A percentile compares a stretch with the other conserved stretches of the same genome.
Conservation (phyloP, 2,329 filamentous ascomycete species). For the Paraphoma sp. region DNA sequence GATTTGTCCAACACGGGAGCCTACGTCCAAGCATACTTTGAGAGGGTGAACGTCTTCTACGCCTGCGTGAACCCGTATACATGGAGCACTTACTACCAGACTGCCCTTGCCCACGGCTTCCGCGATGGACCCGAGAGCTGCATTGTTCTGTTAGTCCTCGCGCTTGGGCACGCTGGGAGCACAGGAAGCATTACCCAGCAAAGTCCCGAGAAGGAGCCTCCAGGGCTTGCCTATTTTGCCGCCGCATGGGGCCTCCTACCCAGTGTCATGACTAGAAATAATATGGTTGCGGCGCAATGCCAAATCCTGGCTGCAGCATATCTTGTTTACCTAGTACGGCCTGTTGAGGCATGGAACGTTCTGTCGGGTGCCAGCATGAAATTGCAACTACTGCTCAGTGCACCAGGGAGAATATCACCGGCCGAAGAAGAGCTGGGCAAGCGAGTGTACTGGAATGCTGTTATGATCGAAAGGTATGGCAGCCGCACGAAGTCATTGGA, state of each 20-base stretch:
- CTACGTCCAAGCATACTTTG: conserved; percentile 82
- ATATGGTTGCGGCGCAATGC: conserved; percentile 78
- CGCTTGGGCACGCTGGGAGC: conserved; percentile 77
- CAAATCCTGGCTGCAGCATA: conserved; percentile 83
- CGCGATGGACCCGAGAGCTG: conserved; percentile 82
- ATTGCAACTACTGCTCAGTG: conserved; percentile 77
- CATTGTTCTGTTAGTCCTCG: conserved; percentile 78
- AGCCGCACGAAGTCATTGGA: background rate
- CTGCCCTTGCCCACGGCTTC: conserved; percentile 76
- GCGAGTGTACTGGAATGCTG: conserved; percentile 83
- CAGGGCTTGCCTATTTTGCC: conserved; percentile 79
- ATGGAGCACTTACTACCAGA: conserved; percentile 78
- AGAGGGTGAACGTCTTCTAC: conserved; percentile 83
- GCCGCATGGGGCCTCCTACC: conserved; percentile 81
- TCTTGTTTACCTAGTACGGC: conserved; percentile 80
- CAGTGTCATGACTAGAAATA: conserved; percentile 80
- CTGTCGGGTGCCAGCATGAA: conserved; percentile 83
- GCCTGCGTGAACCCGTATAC: conserved; percentile 84
- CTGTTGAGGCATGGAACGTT: conserved; percentile 82
- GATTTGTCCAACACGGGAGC: conserved; percentile 76
- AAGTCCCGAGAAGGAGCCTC: conserved; percentile 71
- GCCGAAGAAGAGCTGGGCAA: conserved; percentile 76
- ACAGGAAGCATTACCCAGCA: conserved; percentile 78
- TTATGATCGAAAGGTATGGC: conserved; percentile 72
- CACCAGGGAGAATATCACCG: conserved; percentile 72